A percentile compares a stretch with the other conserved stretches of the same genome.
These are phyloP conservation scores for Colletotrichum gloeosporioides DNA, from an alignment of 2,329 filamentous ascomycete species.

Conservation along the genomic window DNA sequence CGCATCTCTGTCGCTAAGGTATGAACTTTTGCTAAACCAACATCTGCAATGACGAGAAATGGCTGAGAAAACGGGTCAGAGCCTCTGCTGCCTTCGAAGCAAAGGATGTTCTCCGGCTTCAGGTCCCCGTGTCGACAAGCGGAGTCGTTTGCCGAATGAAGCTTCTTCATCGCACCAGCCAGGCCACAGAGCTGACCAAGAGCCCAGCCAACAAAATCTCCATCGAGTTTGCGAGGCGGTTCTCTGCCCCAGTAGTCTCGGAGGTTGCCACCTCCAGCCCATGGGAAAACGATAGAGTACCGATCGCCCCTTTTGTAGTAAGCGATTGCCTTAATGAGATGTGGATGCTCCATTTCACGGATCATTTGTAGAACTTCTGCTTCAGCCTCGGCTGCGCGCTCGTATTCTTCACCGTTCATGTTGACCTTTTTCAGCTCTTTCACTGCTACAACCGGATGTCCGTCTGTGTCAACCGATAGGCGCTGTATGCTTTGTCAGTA, in stretches of 20 bases:
- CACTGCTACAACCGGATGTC: not conserved
- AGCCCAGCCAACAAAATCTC: not conserved
- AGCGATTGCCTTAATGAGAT: not conserved
- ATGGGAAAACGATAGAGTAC: not conserved
- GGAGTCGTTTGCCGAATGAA: not conserved
- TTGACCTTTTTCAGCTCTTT: not conserved
- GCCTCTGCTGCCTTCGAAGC: not conserved
- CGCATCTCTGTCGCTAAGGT: not conserved
- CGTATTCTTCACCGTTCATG: not conserved
- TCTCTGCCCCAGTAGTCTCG: not conserved
- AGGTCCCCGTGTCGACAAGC: not conserved
- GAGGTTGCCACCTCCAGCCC: not conserved
- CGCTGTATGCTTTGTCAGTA: not conserved
- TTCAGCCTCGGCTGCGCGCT: not conserved
- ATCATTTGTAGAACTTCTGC: not conserved
- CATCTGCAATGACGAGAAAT: not conserved
- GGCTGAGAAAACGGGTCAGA: not conserved
- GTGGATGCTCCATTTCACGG: not conserved
- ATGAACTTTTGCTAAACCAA: not conserved
- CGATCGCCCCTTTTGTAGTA: not conserved
- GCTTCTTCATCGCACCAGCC: not conserved
- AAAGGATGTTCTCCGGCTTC: constrained; percentile 12
- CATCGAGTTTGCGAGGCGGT: not conserved
- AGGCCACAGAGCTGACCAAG: not conserved
- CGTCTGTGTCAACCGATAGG: not conserved